Base-by-base conservation (phyloP, 257 asterid genomes). In the Euphrasia confusa region DNA sequence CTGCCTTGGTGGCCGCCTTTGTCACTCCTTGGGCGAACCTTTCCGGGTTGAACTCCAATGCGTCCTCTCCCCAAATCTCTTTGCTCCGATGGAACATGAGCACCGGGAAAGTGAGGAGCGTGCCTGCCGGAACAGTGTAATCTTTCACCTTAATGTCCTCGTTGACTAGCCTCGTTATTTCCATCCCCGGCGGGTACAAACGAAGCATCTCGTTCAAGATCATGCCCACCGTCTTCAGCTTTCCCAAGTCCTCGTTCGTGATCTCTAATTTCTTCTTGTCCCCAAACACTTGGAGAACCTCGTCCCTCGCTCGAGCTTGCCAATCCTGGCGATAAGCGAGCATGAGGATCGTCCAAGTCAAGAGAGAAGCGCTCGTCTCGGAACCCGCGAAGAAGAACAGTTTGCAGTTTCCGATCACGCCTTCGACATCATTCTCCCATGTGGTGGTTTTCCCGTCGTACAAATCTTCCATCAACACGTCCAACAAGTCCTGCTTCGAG, bases 51-150 rank as follows among this genome's bases (percentile, higher is more conserved):
- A 75, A 75, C 11, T 75, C 79, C 0, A 27, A 15, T 5, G 79
- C 79, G 37, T 75, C 79, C 1, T 50, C 47, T 1, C 79, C 79
- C 79, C 79, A 75, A 4, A 62, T 57, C 47, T 75, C 73, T 4
- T 30, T n/a, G 12, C 44, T 15, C 8, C 69, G 68, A 17, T 75
- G 79, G 7, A 75, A 57, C 37, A 28, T 4, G 2, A 53, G 60
- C 15, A 61, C 10, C 9, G 76, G 79, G 9, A 75, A 30, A 55
- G 50, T 6, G 9, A 75, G 5, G 4, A 48, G 13, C 17, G 59
- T 24, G 18, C 72, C 79, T 11, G 55, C 60, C 21, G 76, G 76
- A 3, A 75, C 57, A 9, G 14, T 14, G 42, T 26, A 1, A 70
- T 76, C 26, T 66, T 10, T 45, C 66, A 50, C 26, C 33, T 30